These are phyloP conservation scores for Lasiosphaeris hirsuta DNA, from an alignment of 495 filamentous ascomycete species.

Conservation along the genomic window DNA sequence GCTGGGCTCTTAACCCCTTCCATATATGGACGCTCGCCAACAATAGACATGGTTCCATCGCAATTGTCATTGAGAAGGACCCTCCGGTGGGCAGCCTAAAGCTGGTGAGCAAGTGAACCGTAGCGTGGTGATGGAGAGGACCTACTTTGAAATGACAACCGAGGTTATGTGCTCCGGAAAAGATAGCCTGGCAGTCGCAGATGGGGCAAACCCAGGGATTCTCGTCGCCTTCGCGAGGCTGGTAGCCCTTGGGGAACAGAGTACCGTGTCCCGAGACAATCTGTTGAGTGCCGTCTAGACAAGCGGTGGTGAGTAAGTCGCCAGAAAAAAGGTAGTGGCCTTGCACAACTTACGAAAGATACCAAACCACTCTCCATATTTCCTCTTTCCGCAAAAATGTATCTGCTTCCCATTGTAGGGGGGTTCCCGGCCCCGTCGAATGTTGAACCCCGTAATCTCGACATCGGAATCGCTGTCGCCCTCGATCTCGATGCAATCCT, in stretches of 20 bases:
- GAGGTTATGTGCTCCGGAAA: slow-evolving; percentile 11
- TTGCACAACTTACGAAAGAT: neutral
- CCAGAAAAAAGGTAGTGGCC: too few species aligned
- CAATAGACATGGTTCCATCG: slow-evolving; percentile 15
- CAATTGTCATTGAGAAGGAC: slow-evolving; percentile 22
- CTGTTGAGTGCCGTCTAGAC: neutral
- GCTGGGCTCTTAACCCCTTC: slow-evolving; percentile 9
- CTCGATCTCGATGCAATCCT: too few species aligned
- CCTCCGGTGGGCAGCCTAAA: slow-evolving; percentile 14
- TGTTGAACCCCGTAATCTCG: too few species aligned
- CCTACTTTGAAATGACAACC: slow-evolving; percentile 24
- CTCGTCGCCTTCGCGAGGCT: neutral
- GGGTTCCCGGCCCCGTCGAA: too few species aligned
- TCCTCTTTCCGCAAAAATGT: neutral
- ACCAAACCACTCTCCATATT: neutral
- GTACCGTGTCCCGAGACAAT: slow-evolving; percentile 11
- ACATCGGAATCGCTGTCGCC: too few species aligned
- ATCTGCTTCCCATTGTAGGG: too few species aligned
- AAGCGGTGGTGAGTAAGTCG: neutral
- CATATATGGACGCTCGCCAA: slow-evolving; percentile 10
- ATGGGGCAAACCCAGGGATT: slow-evolving; percentile 25
- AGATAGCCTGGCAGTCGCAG: slow-evolving; percentile 11
- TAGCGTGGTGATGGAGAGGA: neutral
- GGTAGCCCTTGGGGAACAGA: slow-evolving; percentile 22
- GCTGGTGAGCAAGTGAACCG: neutral